Evolutionary conservation across 2,329 filamentous ascomycete species (phyloP).

Genomic region (Periconia sp.): DNA sequence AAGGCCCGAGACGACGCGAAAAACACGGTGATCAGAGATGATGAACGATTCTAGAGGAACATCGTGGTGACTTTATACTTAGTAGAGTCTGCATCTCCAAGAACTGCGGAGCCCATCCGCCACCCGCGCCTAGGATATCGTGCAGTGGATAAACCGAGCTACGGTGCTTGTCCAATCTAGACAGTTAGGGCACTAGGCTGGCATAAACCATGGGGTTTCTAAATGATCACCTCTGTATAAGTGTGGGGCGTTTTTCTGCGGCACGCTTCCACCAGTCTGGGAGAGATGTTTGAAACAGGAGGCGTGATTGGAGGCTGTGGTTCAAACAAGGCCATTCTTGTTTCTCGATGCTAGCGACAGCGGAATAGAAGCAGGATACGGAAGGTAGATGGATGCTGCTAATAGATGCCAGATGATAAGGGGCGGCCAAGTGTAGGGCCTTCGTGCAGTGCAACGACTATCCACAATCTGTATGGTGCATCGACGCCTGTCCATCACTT

Average conservation of each 20-base stretch:
- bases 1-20: constrained; percentile 13
- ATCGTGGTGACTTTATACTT: constrained; percentile 29
- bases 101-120: constrained; percentile 5
- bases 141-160: constrained; percentile 20
- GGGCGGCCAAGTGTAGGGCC: constrained; percentile 15
- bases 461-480: constrained; percentile 22
- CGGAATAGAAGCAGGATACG: constrained; percentile 14
- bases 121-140: constrained; percentile 14
- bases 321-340: constrained; percentile 5
- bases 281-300: constrained; percentile 13
- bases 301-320: constrained; percentile 14
- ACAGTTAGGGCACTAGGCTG: constrained; percentile 21
- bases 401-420: constrained; percentile 26
- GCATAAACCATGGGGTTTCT: constrained; percentile 26
- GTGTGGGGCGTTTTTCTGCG: constrained; percentile 23
- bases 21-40: constrained; percentile 26
- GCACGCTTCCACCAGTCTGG: constrained; percentile 12
- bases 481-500: constrained; percentile 25
- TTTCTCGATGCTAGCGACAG: constrained; percentile 1
- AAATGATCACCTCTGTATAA: constrained; percentile 19
- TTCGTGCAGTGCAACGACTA: constrained; percentile 17
- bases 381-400: constrained; percentile 18
- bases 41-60: constrained; percentile 17
- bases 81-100: constrained; percentile 5
- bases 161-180: constrained; percentile 31